These are phyloP conservation scores for Fonsecaea pedrosoi DNA, from an alignment of 2,329 filamentous ascomycete genomes.

Conservation along the genomic window DNA sequence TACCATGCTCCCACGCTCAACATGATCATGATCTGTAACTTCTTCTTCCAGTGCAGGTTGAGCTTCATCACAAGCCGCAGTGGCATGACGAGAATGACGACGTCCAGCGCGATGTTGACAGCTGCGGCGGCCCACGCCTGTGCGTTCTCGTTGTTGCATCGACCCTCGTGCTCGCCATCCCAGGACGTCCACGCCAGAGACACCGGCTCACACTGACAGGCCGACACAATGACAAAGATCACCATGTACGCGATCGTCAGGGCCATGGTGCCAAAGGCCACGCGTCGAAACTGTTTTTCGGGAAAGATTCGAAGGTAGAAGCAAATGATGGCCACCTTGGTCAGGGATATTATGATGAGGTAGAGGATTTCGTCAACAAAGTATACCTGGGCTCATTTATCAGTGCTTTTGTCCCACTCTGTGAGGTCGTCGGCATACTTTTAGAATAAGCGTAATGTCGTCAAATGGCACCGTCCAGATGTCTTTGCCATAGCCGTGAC, in stretches of 20 bases:
- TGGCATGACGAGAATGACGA: constrained; percentile 61
- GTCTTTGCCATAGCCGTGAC: constrained; percentile 52
- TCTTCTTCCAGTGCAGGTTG: constrained; percentile 49
- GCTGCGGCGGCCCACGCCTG: constrained; percentile 60
- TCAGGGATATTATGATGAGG: constrained; percentile 53
- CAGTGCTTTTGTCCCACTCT: constrained; percentile 33
- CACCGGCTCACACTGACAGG: constrained; percentile 49
- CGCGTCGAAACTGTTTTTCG: constrained; percentile 35
- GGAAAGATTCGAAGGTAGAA: constrained; percentile 55
- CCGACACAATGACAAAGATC: constrained; percentile 46
- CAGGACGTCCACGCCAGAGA: constrained; percentile 59
- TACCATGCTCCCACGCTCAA: constrained; percentile 58
- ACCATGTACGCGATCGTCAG: constrained; percentile 51
- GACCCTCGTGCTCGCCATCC: constrained; percentile 56
- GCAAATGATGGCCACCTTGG: constrained; percentile 47
- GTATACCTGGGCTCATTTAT: constrained; percentile 45
- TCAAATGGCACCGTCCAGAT: constrained; percentile 55
- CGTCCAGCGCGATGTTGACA: constrained; percentile 61
- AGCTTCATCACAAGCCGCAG: constrained; percentile 51
- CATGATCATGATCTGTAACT: constrained; percentile 58
- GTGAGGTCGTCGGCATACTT: constrained; percentile 38
- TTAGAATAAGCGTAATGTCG: constrained; percentile 53
- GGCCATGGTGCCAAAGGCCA: constrained; percentile 43
- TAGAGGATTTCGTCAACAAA: constrained; percentile 50
- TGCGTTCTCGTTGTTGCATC: constrained; percentile 58